These are phyloP conservation scores for Neurospora cerealis DNA, from an alignment of 495 filamentous ascomycete genomes.

Conservation along the genomic window DNA sequence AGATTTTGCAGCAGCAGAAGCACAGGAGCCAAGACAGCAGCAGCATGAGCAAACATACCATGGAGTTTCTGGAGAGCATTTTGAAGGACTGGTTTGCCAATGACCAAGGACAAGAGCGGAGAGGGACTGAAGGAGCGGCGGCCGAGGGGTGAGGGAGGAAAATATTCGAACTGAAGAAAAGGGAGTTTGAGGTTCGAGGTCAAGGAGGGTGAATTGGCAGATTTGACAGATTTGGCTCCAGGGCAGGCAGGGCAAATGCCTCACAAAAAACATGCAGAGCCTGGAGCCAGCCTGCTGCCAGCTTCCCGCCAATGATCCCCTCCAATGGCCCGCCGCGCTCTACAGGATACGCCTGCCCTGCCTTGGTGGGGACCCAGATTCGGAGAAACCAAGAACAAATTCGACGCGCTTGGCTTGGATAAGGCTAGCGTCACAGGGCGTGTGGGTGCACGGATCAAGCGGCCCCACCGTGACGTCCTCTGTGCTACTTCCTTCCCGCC, in stretches of 20 bases:
- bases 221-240: background rate
- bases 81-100: conserved; percentile 21
- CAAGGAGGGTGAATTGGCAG: background rate
- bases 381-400: background rate
- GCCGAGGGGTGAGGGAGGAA: background rate
- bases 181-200: conserved; percentile 1
- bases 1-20: conserved; percentile 7
- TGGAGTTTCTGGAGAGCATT: conserved; percentile 55
- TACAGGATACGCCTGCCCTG: background rate
- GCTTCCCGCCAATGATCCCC: background rate
- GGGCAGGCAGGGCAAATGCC: conserved; percentile 20
- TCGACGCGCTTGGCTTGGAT: background rate
- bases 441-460: background rate
- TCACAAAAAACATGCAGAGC: conserved; percentile 7
- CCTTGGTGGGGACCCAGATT: background rate
- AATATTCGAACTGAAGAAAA: conserved; percentile 6
- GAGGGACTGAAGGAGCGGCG: background rate
- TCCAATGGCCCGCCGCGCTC: background rate
- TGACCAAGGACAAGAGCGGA: conserved; percentile 5
- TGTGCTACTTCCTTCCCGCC: background rate
- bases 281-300: background rate
- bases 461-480: background rate
- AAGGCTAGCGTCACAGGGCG: background rate
- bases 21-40: background rate
- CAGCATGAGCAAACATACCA: conserved; percentile 24